These are phyloP conservation scores for Hypoxylon sp. DNA, from an alignment of 2,329 filamentous ascomycete genomes.

Conservation along the genomic window DNA sequence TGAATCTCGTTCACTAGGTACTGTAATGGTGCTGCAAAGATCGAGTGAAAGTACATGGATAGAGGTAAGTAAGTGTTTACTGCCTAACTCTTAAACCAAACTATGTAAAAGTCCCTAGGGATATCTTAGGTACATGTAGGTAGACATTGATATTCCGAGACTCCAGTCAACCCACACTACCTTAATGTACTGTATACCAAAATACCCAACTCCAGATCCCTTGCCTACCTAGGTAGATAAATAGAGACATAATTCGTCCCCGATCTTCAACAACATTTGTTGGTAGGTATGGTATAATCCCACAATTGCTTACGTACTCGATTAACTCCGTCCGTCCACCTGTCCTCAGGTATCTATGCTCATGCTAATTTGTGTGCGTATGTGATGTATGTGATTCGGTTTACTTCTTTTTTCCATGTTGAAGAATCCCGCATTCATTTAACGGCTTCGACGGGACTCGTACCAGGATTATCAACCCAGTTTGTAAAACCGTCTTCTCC, in stretches of 20 bases:
- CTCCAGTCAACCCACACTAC: neutral
- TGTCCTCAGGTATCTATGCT: conserved; percentile 17
- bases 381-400: neutral
- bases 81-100: neutral
- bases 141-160: conserved; percentile 2
- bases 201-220: neutral
- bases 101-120: neutral
- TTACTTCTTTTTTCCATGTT: neutral
- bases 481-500: conserved; percentile 53
- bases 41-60: no score
- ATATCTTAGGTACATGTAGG: neutral
- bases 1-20: no score
- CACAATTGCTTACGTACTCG: neutral
- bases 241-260: neutral
- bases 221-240: neutral
- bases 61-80: conserved; percentile 4
- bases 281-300: neutral
- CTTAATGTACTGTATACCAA: neutral
- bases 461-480: conserved; percentile 53
- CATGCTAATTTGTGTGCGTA: neutral
- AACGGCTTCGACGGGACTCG: conserved; percentile 3
- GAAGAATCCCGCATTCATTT: conserved; percentile 9
- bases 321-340: conserved; percentile 23
- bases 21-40: no score
- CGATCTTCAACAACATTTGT: neutral